These are phyloP conservation scores for Casuarina equisetifolia DNA, from an alignment of 306 rosid genomes.

Conservation along the genomic window DNA sequence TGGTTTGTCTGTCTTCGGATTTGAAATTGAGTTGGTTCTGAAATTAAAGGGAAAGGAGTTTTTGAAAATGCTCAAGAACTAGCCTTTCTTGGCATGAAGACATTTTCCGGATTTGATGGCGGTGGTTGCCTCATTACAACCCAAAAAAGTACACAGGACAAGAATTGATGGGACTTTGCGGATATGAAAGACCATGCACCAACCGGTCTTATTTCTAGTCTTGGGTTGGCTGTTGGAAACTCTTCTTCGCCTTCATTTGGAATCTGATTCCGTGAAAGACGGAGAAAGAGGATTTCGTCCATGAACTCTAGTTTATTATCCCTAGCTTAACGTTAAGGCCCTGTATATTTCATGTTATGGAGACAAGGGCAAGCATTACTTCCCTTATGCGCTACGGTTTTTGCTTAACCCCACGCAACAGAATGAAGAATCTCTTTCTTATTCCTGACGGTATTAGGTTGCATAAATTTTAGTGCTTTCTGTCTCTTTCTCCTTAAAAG, in stretches of 20 bases:
- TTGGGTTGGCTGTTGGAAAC: slow-evolving; percentile 21
- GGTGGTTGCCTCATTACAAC: slow-evolving; percentile 32
- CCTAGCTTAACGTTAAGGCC: slow-evolving; percentile 44
- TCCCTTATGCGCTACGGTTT: slow-evolving; percentile 23
- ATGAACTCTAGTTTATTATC: slow-evolving; percentile 31
- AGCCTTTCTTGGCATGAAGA: slow-evolving; percentile 62
- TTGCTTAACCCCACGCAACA: slow-evolving; percentile 23
- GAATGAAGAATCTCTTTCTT: slow-evolving; percentile 36
- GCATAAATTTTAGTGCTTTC: not conserved
- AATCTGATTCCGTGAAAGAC: slow-evolving; percentile 43
- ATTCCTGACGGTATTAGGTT: slow-evolving; percentile 20
- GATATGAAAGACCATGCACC: slow-evolving; percentile 34
- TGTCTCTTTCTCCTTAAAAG: not conserved
- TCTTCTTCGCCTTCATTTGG: slow-evolving; percentile 33
- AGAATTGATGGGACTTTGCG: slow-evolving; percentile 26
- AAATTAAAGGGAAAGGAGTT: not conserved
- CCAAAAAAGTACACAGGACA: slow-evolving; percentile 28
- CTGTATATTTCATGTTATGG: slow-evolving; percentile 30
- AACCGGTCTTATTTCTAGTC: slow-evolving; percentile 19
- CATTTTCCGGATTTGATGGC: slow-evolving; percentile 21
- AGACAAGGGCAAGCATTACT: slow-evolving; percentile 54
- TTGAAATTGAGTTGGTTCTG: not conserved
- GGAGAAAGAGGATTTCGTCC: slow-evolving; percentile 23
- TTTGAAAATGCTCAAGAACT: slow-evolving; percentile 33
- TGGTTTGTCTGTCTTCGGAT: not conserved